Percentiles rank a stretch among this genome's conserved stretches.
Conservation (phyloP, 1,284 basidiomycete genomes). For the Phellinidium pouzarii region DNA sequence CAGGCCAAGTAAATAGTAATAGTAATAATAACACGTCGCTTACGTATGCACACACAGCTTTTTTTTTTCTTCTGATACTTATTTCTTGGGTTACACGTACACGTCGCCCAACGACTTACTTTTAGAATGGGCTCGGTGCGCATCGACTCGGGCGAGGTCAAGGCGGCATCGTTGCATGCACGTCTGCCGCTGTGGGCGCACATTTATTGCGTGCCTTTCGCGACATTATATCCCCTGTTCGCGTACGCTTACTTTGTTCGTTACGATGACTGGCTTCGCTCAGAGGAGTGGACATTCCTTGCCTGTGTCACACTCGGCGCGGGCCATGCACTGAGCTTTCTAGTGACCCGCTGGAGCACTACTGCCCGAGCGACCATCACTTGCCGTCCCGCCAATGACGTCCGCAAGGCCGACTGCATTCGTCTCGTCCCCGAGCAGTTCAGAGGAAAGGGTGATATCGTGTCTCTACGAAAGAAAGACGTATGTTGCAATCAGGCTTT, state of each 20-base stretch:
- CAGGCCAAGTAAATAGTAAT: too few species aligned
- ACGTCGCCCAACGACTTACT: not conserved
- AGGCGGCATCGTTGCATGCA: constrained; percentile 72
- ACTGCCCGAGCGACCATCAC: constrained; percentile 76
- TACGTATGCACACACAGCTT: not conserved
- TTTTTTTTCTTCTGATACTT: not conserved
- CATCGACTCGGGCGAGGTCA: constrained; percentile 84
- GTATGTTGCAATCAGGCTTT: constrained; percentile 24
- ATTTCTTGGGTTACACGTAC: not conserved
- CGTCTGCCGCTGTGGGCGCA: constrained; percentile 73
- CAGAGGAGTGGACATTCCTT: constrained; percentile 95
- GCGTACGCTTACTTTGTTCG: constrained; percentile 88
- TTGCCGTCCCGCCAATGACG: constrained; percentile 55
- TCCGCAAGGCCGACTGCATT: constrained; percentile 76
- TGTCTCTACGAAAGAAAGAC: constrained; percentile 63
- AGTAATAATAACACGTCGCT: too few species aligned
- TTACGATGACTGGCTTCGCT: constrained; percentile 88
- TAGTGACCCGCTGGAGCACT: constrained; percentile 89
- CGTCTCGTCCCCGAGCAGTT: constrained; percentile 82
- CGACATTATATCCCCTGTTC: constrained; percentile 82
- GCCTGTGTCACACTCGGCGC: constrained; percentile 81
- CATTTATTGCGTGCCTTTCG: constrained; percentile 81
- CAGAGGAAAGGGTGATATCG: constrained; percentile 89
- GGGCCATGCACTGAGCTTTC: constrained; percentile 88
- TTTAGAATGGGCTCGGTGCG: constrained; percentile 40